Evolutionary conservation across 78 protist species (phyloP), one percentile per base, ranked within the genome.

Genomic region (Protostelium mycophagum): DNA sequence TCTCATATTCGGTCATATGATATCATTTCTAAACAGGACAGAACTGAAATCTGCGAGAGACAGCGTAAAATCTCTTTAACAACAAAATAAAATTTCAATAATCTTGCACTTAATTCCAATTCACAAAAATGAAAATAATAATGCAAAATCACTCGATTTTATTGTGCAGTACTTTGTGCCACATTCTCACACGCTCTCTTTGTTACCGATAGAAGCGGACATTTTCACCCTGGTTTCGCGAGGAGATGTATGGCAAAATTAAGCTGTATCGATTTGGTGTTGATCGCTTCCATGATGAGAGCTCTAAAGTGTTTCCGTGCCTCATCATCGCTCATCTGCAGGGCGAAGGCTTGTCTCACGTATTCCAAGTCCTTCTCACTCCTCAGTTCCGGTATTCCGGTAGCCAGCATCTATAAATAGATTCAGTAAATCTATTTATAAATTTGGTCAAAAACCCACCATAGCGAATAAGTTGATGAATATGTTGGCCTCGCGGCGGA

Each of bases 301-400:
- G 89, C n/a, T 1, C 86, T 73, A 38, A 96, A 97, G 63, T 91
- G 39, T 1, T 28, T 87, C 0, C 90, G 83, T 0, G 97, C 98
- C 83, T 95, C 95, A 34, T 96, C 97, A 1, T 94, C 91, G 23
- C 91, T 88, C 38, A 91, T 83, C 28, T 94, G 95, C 16, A 95
- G 88, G 1, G 86, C 84, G n/a, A 96, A 34, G 1, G 90, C 91
- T 35, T 87, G 84, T 28, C 93, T 34, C 10, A 98, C 89, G 84
- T 93, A 98, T 16, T 28, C 83, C 28, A 98, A 84, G 83, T 97
- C 99, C 34, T 84, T 73, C 28, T 1, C 51, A 35, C 37, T 39
- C 63, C 88, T 90, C 36, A 98, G 86, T 90, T 98, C 99, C 5
- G 99, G 98, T 73, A 98, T 95, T 31, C 98, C 98, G 0, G 98